A percentile compares a stretch with the other conserved stretches of the same genome.
Conservation (phyloP, 352 stramenopile genomes). For the Pythium coloratum region DNA sequence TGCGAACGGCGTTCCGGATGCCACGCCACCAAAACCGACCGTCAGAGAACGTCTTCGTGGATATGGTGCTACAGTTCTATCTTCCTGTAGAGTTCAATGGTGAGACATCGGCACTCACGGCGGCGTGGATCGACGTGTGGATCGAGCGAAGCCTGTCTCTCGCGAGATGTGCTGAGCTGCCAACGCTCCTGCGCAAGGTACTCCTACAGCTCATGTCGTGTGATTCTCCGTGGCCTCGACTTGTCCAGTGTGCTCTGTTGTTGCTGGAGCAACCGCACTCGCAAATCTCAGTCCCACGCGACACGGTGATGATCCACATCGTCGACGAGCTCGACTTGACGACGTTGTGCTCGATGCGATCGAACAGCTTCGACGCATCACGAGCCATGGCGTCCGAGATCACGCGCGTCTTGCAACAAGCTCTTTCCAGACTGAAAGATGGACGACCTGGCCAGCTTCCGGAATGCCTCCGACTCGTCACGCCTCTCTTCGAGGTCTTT, state of each 20-base stretch:
- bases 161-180: background rate
- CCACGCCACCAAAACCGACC: background rate
- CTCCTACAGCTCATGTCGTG: slow-evolving; percentile 39
- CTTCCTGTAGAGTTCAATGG: slow-evolving; percentile 56
- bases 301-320: slow-evolving; percentile 13
- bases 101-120: slow-evolving; percentile 28
- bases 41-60: slow-evolving; percentile 20
- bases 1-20: background rate
- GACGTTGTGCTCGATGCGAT: slow-evolving; percentile 1
- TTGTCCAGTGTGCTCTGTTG: slow-evolving; percentile 1
- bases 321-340: slow-evolving; percentile 10
- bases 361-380: background rate
- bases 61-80: slow-evolving; percentile 40
- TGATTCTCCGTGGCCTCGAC: slow-evolving; percentile 10
- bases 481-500: slow-evolving; percentile 16
- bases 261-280: background rate
- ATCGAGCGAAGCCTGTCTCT: slow-evolving; percentile 27
- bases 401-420: background rate
- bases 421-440: background rate
- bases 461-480: slow-evolving; percentile 6
- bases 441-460: background rate
- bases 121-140: slow-evolving; percentile 53
- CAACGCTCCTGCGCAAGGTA: slow-evolving; percentile 3
- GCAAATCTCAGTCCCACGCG: background rate
- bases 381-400: slow-evolving; percentile 13